Conservation (phyloP, 106 monocot species). For the Dendrobium officinale region DNA sequence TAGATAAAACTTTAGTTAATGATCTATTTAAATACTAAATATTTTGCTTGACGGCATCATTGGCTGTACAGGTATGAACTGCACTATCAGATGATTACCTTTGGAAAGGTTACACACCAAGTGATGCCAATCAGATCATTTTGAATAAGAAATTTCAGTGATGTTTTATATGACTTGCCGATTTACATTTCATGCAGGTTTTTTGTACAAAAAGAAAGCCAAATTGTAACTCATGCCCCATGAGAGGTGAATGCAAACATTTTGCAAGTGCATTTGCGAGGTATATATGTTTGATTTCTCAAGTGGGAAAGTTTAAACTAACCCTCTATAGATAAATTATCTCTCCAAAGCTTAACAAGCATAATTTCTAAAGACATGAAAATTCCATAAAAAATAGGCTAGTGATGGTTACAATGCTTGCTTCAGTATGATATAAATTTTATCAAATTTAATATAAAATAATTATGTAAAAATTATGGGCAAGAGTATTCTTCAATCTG, state of each 20-base stretch:
- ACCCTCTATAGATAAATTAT: neutral
- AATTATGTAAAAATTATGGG: neutral
- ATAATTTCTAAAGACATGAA: neutral
- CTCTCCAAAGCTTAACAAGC: neutral
- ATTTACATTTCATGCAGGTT: constrained; percentile 35
- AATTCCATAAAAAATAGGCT: neutral
- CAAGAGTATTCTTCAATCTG: neutral
- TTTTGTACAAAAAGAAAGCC: constrained; percentile 83
- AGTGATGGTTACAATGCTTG: neutral
- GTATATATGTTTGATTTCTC: constrained; percentile 12
- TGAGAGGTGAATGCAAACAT: constrained; percentile 74
- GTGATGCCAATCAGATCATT: neutral
- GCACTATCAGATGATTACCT: constrained; percentile 78
- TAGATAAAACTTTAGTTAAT: neutral
- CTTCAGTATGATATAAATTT: neutral
- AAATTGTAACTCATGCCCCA: constrained; percentile 71
- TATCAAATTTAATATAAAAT: neutral
- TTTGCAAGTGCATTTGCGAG: constrained; percentile 83
- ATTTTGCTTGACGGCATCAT: neutral
- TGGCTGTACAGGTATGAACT: constrained; percentile 55
- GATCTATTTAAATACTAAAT: neutral
- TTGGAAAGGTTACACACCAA: constrained; percentile 48
- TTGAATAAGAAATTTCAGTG: neutral
- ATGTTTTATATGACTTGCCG: constrained; percentile 7
- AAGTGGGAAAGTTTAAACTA: neutral